These are phyloP conservation scores for Ogataea nitratoaversa DNA, from an alignment of 805 yeast genomes.

Conservation along the genomic window DNA sequence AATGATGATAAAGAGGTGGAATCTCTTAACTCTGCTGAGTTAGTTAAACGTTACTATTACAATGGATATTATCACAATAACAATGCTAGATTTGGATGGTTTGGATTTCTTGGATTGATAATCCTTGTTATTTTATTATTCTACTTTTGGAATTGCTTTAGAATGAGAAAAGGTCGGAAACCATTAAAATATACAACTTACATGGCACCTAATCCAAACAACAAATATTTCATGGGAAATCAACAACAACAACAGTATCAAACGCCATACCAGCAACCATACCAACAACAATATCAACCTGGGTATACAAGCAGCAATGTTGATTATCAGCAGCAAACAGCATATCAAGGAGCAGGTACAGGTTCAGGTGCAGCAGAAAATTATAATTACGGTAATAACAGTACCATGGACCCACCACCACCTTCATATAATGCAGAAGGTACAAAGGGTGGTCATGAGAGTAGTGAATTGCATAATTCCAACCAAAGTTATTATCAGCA, in stretches of 20 bases:
- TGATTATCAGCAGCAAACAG: neutral
- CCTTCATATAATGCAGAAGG: neutral
- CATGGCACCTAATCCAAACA: constrained; percentile 2
- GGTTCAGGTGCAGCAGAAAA: neutral
- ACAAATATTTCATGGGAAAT: neutral
- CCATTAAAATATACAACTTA: constrained; percentile 3
- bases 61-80: neutral
- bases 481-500: neutral
- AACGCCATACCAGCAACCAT: neutral
- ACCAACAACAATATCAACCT: neutral
- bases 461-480: neutral
- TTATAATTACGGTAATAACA: neutral
- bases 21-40: neutral
- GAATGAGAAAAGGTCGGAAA: constrained; percentile 4
- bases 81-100: constrained; percentile 1
- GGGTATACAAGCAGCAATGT: no score
- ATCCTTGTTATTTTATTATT: constrained; percentile 1
- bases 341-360: neutral
- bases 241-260: neutral
- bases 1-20: no score
- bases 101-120: neutral
- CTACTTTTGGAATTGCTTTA: neutral
- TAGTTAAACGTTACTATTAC: neutral
- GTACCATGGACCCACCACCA: neutral
- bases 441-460: neutral